A percentile compares a stretch with the other conserved stretches of the same genome.
Evolutionary conservation across 2,329 filamentous ascomycete genomes (phyloP).

Genomic region (Diplodia seriata): DNA sequence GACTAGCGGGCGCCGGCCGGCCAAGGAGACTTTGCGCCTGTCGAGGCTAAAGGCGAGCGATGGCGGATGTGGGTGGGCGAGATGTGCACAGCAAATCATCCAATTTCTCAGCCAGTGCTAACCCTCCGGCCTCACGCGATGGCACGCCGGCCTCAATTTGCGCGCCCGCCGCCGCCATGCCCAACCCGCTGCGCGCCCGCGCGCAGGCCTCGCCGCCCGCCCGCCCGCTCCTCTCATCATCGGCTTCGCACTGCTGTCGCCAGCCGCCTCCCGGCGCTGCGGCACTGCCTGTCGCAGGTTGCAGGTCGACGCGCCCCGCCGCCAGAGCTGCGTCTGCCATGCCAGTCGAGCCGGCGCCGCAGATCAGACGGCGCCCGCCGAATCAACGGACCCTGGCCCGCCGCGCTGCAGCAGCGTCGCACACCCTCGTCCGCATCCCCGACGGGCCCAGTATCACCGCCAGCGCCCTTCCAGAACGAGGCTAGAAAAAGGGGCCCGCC

Average conservation of each 20-base stretch:
- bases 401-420: slow-evolving; percentile 35
- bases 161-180: slow-evolving; percentile 24
- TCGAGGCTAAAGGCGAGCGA: slow-evolving; percentile 30
- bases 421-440: slow-evolving; percentile 40
- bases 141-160: slow-evolving; percentile 30
- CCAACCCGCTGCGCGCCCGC: slow-evolving; percentile 1
- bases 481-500: slow-evolving; percentile 43
- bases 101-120: slow-evolving; percentile 30
- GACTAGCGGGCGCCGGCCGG: slow-evolving; percentile 24
- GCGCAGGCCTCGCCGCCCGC: slow-evolving; percentile 1
- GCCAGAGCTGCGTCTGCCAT: slow-evolving; percentile 7
- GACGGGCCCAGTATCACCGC: slow-evolving; percentile 36
- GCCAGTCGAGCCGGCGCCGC: slow-evolving; percentile 28
- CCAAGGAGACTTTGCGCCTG: slow-evolving; percentile 30
- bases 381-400: slow-evolving; percentile 31
- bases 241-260: not conserved
- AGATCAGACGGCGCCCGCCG: slow-evolving; percentile 30
- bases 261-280: slow-evolving; percentile 16
- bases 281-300: slow-evolving; percentile 26
- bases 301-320: slow-evolving; percentile 13
- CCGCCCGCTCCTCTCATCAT: slow-evolving; percentile 6
- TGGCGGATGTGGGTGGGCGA: slow-evolving; percentile 29
- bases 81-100: slow-evolving; percentile 30
- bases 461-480: slow-evolving; percentile 49
- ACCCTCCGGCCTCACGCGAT: slow-evolving; percentile 30